Evolutionary conservation across 139 green algal genomes (phyloP), one percentile per base, ranked within the genome.

Genomic region (Dunaliella sp.): DNA sequence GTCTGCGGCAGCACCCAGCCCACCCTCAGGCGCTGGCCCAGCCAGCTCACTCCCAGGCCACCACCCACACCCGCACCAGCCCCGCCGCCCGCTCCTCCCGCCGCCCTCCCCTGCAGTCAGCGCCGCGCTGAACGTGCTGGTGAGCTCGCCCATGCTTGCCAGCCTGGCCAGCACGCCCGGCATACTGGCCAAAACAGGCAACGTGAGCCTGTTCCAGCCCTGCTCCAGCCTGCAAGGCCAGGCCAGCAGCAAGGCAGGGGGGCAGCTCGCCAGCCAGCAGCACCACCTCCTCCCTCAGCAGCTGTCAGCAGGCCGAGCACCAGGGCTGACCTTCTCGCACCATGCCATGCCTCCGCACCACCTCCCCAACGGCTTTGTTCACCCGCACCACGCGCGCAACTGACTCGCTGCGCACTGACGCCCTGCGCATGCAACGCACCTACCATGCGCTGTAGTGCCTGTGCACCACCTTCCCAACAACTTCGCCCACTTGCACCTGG

Each of bases 71-170:
- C 32, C 31, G 28, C 48, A 65, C 2, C 28, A 25, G 76, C 26
- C 21, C n/a, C 3, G 31, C 2, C 31, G n/a, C n/a, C 3, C 31
- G n/a, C 3, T 38, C 2, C 31, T 3, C 16, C 28, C 31, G 2
- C 31, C 24, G n/a, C 31, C 12, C 28, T 30, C 28, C 1, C 31
- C 76, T 3, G n/a, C 76, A 1, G n/a, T 81, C 28, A 37, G 28
- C 3, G 28, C 76, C 32, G 36, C 36, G 1, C 79, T 83, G 36
- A 36, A 1, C 24, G 16, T 83, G 36, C 79, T 85, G 3, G 57
- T 85, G 16, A 58, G 57, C 58, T 85, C 81, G 32, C 81, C 81
- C 3, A 48, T 78, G 25, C 81, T 85, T 1, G 81, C 81, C 38
- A 84, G 80, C 28, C 30, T 84, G 38, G 2, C 78, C 3, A 77